Evolutionary conservation across 2,329 filamentous ascomycete genomes (phyloP).

Genomic region (Aureobasidium sp.): DNA sequence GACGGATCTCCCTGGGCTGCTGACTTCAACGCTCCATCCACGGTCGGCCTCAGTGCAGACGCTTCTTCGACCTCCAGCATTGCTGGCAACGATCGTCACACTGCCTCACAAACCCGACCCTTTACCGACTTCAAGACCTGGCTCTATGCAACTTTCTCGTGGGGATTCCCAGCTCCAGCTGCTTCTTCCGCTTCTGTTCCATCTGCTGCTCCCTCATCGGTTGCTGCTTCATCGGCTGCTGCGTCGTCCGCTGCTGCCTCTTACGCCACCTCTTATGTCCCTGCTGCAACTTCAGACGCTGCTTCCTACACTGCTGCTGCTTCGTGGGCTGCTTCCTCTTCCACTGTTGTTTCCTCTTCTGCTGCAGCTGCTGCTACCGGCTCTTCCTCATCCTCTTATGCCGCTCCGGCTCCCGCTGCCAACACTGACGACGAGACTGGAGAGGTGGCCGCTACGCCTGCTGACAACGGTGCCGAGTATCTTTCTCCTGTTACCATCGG

Average conservation of each 20-base stretch:
- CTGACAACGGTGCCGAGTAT: conserved; percentile 61
- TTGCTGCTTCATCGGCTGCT: not conserved
- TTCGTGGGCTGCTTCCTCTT: not conserved
- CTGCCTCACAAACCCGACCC: not conserved
- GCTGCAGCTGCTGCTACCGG: not conserved
- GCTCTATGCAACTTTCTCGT: conserved; percentile 2
- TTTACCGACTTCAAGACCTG: not conserved
- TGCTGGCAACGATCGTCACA: not conserved
- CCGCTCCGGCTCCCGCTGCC: not conserved
- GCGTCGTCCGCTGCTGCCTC: not conserved
- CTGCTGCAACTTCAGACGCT: not conserved
- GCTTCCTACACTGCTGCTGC: not conserved
- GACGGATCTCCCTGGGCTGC: conserved; percentile 3
- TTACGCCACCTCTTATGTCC: not conserved
- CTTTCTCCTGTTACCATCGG: conserved; percentile 64
- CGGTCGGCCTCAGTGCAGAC: not conserved
- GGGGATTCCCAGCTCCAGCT: not conserved
- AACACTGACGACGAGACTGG: conserved; percentile 34
- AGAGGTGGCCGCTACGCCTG: conserved; percentile 57
- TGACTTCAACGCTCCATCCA: not conserved
- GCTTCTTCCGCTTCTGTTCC: not conserved
- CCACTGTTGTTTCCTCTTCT: not conserved
- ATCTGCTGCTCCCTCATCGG: not conserved
- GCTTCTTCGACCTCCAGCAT: conserved; percentile 1
- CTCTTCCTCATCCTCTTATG: not conserved